phyloP scores from a whole-genome alignment of 805 yeast genomes.

The Suhomyces sp. region DNA sequence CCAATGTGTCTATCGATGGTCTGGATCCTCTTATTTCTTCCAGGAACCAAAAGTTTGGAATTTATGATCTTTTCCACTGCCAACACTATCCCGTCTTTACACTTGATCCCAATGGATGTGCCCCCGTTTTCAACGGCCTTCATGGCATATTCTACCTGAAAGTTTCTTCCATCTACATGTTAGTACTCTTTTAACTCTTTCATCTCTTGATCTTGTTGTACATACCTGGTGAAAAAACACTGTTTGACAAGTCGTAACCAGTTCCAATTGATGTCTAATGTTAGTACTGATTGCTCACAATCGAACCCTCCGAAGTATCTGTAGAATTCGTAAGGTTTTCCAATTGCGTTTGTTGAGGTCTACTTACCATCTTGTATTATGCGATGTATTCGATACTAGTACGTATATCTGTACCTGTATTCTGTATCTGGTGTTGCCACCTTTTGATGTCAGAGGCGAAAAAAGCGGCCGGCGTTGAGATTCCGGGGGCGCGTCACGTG shows the following conservation, averaged over 20 bases:
- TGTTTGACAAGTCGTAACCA: constrained; percentile 96
- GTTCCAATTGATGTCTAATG: constrained; percentile 90
- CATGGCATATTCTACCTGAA: constrained; percentile 96
- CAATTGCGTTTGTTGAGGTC: background rate
- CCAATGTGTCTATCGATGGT: constrained; percentile 93
- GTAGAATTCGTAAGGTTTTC: too few species aligned
- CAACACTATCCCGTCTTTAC: constrained; percentile 90
- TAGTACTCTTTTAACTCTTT: constrained; percentile 24
- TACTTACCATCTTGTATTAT: constrained; percentile 6
- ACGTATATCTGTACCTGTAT: background rate
- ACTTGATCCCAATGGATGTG: constrained; percentile 89
- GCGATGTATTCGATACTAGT: background rate
- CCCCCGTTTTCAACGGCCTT: constrained; percentile 98
- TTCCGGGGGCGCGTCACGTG: background rate
- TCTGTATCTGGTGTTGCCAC: background rate
- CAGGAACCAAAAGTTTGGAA: constrained; percentile 85
- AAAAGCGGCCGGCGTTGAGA: background rate
- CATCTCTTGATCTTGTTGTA: constrained; percentile 5
- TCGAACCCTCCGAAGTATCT: too few species aligned
- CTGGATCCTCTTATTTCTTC: constrained; percentile 86
- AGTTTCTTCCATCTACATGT: constrained; percentile 79
- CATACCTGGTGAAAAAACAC: constrained; percentile 82
- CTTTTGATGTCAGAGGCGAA: background rate
- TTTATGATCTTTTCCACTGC: constrained; percentile 93
- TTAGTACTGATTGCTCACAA: constrained; percentile 6